phyloP scores from a whole-genome alignment of 441 rosid genomes.

The Gossypium lobatum region DNA sequence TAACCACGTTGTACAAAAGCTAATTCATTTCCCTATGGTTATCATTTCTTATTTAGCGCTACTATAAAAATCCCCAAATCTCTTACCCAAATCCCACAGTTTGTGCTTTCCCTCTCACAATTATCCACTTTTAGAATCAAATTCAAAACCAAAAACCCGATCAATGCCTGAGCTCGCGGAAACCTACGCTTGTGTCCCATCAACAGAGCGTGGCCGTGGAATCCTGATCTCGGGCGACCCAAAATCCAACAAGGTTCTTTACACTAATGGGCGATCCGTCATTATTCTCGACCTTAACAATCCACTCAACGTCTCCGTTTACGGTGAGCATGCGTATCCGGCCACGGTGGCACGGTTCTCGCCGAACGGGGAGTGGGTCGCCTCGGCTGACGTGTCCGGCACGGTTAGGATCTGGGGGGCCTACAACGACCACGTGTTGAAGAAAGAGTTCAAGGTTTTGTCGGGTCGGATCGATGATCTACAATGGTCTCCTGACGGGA shows the following conservation, averaged over 20 bases:
- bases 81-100: background rate
- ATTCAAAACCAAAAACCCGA: background rate
- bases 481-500: constrained; percentile 92
- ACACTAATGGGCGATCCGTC: constrained; percentile 85
- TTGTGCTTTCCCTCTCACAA: background rate
- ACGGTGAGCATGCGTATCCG: constrained; percentile 83
- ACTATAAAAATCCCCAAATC: background rate
- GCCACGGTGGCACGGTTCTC: constrained; percentile 91
- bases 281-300: constrained; percentile 70
- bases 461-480: constrained; percentile 97
- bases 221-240: constrained; percentile 75
- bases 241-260: constrained; percentile 61
- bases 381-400: constrained; percentile 71
- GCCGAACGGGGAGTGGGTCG: constrained; percentile 98
- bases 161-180: constrained; percentile 56
- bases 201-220: constrained; percentile 91
- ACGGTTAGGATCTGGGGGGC: constrained; percentile 91
- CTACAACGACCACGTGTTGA: constrained; percentile 63
- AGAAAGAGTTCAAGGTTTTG: constrained; percentile 82
- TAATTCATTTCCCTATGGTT: background rate
- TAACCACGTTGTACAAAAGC: background rate
- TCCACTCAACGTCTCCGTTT: constrained; percentile 70
- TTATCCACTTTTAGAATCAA: background rate
- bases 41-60: background rate
- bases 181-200: constrained; percentile 79